Evolutionary conservation across 306 rosid species (phyloP), one percentile per base, ranked within the genome.

Genomic region (Prunus davidiana): DNA sequence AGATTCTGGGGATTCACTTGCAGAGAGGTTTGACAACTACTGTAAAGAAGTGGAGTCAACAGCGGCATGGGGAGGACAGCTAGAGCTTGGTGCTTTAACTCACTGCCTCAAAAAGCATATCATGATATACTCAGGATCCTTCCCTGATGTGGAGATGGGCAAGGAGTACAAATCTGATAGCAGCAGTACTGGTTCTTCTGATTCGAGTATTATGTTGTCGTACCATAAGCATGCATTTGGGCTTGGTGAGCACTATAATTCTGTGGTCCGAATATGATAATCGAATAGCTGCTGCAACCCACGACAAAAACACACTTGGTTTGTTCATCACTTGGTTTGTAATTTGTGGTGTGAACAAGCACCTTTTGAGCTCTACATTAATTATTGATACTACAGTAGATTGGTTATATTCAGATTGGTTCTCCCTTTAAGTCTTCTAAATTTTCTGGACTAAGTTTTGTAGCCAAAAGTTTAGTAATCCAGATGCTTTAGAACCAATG

Each of bases 91-190:
- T 32, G 98, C 99, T 69, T 85, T 96, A 76, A 89, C 91, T 57
- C 96, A 88, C 71, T 87, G 96, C 89, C 89, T 96, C 45, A 85
- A 78, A 85, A 95, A 87, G 79, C 96, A 85, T 63, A 89, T 96
- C 81, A 81, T 85, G 93, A 85, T 96, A 79, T 91, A 82, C 84
- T 96, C 98, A 8, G 98, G 99, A 58, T 96, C 96, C 78, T 96
- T 92, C 85, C 98, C 98, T 0, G 98, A 96, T 54, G 98, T 95
- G 81, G 98, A 92, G 88, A 96, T 92, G 93, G 98, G 98, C 71
- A 96, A 91, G 81, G 99, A 92, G 84, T 96, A 91, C 84, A 89
- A 87, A 84, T 69, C 88, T 25, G 79, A 67, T 3, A 79, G 51
- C 32, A 85, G 43, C 43, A 38, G 34, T 27, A 69, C 67, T 20